Percentiles rank a stretch among this genome's conserved stretches.
These are phyloP conservation scores for Cryptosporidium sp. DNA, from an alignment of 169 alveolate species.

Conservation along the genomic window DNA sequence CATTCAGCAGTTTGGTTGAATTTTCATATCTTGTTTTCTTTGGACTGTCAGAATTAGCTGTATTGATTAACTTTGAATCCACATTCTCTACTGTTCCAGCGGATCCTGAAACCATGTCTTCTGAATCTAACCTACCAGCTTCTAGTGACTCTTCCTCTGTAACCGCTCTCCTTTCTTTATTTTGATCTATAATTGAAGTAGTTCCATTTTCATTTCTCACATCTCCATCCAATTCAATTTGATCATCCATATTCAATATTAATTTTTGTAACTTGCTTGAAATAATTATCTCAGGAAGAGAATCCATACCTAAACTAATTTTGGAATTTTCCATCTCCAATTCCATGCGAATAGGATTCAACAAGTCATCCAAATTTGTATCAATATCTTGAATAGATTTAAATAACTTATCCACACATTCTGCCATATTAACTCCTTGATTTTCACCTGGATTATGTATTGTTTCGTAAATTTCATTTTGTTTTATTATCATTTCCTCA, in stretches of 20 bases:
- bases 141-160: not conserved
- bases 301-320: not conserved
- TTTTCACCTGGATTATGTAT: not conserved
- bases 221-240: conserved; percentile 10
- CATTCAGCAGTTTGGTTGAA: conserved; percentile 19
- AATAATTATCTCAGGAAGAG: not conserved
- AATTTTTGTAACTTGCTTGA: not conserved
- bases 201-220: not conserved
- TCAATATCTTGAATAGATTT: conserved; percentile 31
- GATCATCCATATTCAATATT: not conserved
- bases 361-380: conserved; percentile 21
- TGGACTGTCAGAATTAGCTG: conserved; percentile 28
- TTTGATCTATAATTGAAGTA: not conserved
- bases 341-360: conserved; percentile 37
- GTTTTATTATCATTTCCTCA: conserved; percentile 13
- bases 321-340: not conserved
- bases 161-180: not conserved
- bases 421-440: not conserved
- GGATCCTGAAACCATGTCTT: not conserved
- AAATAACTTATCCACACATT: conserved; percentile 7
- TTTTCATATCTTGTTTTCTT: conserved; percentile 23
- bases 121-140: not conserved
- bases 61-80: not conserved
- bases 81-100: not conserved
- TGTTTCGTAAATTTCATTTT: not conserved